These are phyloP conservation scores for Pythium apleroticum DNA, from an alignment of 352 stramenopile species.

Conservation along the genomic window DNA sequence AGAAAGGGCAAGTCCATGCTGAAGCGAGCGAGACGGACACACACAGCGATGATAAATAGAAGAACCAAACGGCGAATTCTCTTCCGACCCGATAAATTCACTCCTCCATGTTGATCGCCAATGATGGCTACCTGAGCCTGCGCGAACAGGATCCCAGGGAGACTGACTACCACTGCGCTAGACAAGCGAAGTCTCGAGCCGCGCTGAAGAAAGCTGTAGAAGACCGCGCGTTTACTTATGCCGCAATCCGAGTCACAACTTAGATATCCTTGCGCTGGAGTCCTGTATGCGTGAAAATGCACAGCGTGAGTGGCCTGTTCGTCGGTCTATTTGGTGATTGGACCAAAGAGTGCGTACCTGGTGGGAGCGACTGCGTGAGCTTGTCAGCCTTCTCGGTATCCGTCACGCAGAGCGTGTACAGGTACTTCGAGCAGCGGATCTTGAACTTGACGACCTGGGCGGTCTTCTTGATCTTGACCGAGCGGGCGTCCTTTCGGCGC, in stretches of 20 bases:
- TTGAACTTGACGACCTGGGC: slow-evolving; percentile 99
- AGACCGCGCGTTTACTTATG: slow-evolving; percentile 83
- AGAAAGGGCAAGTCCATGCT: not conserved
- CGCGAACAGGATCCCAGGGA: slow-evolving; percentile 9
- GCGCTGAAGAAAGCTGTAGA: slow-evolving; percentile 53
- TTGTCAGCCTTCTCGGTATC: slow-evolving; percentile 99
- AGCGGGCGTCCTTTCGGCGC: slow-evolving; percentile 96
- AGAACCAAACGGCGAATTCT: slow-evolving; percentile 30
- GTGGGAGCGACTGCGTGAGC: slow-evolving; percentile 98
- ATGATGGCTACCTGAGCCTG: slow-evolving; percentile 16
- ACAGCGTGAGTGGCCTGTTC: not conserved
- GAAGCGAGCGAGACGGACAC: not conserved
- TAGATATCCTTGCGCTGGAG: slow-evolving; percentile 93
- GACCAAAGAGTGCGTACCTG: no score
- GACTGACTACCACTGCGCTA: slow-evolving; percentile 19
- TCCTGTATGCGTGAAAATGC: slow-evolving; percentile 36
- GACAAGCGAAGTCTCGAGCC: slow-evolving; percentile 24
- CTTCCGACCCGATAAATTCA: slow-evolving; percentile 31
- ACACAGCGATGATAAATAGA: slow-evolving; percentile 14
- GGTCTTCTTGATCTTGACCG: slow-evolving; percentile 99
- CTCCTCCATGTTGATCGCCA: slow-evolving; percentile 30
- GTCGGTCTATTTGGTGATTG: not conserved
- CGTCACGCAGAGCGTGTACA: slow-evolving; percentile 98
- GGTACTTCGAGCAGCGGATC: slow-evolving; percentile 98
- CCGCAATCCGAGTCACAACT: slow-evolving; percentile 48